phyloP scores from a whole-genome alignment of 1,284 basidiomycete species.

The Leccinum pallidistipes region DNA sequence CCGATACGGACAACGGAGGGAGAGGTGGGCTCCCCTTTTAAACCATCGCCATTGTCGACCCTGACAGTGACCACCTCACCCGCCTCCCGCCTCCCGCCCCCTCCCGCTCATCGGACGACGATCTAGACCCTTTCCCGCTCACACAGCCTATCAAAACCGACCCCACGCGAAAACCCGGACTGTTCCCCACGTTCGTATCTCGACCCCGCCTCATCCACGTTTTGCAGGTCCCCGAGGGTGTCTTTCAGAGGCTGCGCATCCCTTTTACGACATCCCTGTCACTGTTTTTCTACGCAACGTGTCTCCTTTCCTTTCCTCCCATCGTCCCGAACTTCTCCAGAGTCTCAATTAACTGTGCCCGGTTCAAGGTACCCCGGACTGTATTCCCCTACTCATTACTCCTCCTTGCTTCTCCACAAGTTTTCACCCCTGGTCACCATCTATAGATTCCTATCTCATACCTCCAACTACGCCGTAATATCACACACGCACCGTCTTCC shows the following conservation, averaged over 20 bases:
- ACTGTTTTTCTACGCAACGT: slow-evolving; percentile 26
- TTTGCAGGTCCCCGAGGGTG: slow-evolving; percentile 24
- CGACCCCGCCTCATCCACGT: slow-evolving; percentile 28
- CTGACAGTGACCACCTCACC: slow-evolving; percentile 2
- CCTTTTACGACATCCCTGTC: slow-evolving; percentile 27
- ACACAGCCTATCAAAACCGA: slow-evolving; percentile 1
- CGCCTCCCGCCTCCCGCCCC: not conserved
- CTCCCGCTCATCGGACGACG: slow-evolving; percentile 4
- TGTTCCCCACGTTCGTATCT: slow-evolving; percentile 32
- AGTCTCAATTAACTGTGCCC: slow-evolving; percentile 27
- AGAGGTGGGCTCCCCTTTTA: slow-evolving; percentile 2
- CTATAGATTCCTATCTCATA: slow-evolving; percentile 34
- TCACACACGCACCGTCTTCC: slow-evolving; percentile 23
- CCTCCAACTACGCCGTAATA: slow-evolving; percentile 26
- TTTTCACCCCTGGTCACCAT: slow-evolving; percentile 13
- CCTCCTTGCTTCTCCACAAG: slow-evolving; percentile 15
- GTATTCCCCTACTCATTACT: slow-evolving; percentile 14
- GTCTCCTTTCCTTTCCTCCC: slow-evolving; percentile 19
- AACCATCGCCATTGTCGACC: slow-evolving; percentile 14
- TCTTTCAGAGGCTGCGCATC: slow-evolving; percentile 17
- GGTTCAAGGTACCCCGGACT: slow-evolving; percentile 33
- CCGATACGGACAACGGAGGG: slow-evolving; percentile 27
- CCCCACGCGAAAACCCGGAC: not conserved
- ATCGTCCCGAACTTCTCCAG: slow-evolving; percentile 13
- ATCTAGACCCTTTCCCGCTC: not conserved